A percentile compares a stretch with the other conserved stretches of the same genome.
Conservation (phyloP, 441 rosid species). For the California macrophylla region DNA sequence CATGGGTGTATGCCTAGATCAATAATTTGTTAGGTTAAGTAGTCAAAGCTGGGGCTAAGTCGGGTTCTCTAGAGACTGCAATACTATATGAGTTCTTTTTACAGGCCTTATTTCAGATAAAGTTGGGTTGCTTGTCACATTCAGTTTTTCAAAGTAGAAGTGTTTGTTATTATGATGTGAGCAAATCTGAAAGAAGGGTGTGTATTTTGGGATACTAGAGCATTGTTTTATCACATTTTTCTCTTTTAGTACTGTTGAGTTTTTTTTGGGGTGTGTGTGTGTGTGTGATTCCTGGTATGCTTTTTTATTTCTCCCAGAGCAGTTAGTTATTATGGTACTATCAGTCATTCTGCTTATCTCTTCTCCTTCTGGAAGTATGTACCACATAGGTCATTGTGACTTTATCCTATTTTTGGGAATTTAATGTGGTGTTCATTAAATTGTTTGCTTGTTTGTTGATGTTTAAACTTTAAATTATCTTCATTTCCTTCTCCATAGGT, state of each 20-base stretch:
- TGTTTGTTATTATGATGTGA: background rate
- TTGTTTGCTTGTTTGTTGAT: slow-evolving; percentile 6
- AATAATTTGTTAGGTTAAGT: background rate
- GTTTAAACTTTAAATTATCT: background rate
- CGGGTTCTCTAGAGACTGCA: background rate
- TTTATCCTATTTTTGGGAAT: background rate
- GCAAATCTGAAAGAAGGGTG: background rate
- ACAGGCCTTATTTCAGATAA: background rate
- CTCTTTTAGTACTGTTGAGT: background rate
- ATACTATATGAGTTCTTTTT: background rate
- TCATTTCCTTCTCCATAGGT: slow-evolving; percentile 39
- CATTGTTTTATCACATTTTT: background rate
- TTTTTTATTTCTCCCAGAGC: background rate
- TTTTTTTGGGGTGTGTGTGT: no score
- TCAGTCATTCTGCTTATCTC: background rate
- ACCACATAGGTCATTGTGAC: background rate
- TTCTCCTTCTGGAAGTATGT: background rate
- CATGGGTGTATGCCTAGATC: background rate
- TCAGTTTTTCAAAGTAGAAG: background rate
- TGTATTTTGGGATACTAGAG: background rate
- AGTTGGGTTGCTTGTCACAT: background rate
- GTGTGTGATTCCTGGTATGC: background rate
- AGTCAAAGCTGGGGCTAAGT: background rate
- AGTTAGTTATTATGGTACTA: background rate
- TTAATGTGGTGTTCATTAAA: background rate